phyloP scores from a whole-genome alignment of 2,329 filamentous ascomycete species.

The Alternaria metachromatica region DNA sequence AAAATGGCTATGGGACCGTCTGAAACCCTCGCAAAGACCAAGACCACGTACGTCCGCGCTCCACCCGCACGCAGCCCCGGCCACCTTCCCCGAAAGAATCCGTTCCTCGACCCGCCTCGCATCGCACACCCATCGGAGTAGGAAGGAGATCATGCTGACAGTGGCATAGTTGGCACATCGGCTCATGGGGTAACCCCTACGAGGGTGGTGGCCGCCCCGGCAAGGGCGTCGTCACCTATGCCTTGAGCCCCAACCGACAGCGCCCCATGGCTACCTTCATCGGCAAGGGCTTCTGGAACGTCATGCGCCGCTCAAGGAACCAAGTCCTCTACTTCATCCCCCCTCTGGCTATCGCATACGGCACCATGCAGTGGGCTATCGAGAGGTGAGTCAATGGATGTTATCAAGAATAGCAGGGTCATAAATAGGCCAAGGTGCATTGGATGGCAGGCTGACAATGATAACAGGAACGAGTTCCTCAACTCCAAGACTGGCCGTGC shows the following conservation, averaged over 20 bases:
- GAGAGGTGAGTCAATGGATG: conserved; percentile 71
- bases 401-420: background rate
- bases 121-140: conserved; percentile 9
- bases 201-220: conserved; percentile 55
- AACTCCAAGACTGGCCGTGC: conserved; percentile 78
- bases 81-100: conserved; percentile 1
- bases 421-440: background rate
- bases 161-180: conserved; percentile 44
- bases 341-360: conserved; percentile 79
- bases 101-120: conserved; percentile 11
- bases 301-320: conserved; percentile 80
- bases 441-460: conserved; percentile 4
- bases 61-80: conserved; percentile 1
- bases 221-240: conserved; percentile 72
- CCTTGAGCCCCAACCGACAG: conserved; percentile 86
- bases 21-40: conserved; percentile 33
- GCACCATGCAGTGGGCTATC: conserved; percentile 86
- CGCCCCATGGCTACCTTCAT: conserved; percentile 79
- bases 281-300: conserved; percentile 92
- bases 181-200: conserved; percentile 48
- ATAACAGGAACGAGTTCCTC: conserved; percentile 74
- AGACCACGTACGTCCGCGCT: conserved; percentile 36
- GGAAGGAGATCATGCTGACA: conserved; percentile 20
- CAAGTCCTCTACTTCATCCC: conserved; percentile 92
- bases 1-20: conserved; percentile 43